phyloP scores from a whole-genome alignment of 225 moss, liverwort and hornwort species.

The Polytrichum formosum region DNA sequence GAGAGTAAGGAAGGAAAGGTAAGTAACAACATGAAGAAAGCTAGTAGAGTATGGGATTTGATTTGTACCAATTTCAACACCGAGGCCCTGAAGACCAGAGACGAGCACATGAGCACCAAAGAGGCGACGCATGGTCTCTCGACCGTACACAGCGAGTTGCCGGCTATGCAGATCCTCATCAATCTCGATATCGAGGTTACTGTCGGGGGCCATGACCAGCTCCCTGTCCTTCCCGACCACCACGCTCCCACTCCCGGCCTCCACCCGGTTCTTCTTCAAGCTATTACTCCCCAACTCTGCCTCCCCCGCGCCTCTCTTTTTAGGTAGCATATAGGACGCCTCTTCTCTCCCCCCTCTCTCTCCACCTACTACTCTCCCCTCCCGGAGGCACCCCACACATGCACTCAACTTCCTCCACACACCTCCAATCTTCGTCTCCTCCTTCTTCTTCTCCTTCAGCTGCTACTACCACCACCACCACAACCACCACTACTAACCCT shows the following conservation, averaged over 20 bases:
- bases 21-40: background rate
- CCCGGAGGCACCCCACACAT: slow-evolving; percentile 3
- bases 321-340: slow-evolving; percentile 94
- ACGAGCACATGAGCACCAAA: slow-evolving; percentile 89
- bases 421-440: too few species aligned
- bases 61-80: slow-evolving; percentile 59
- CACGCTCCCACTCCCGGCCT: slow-evolving; percentile 45
- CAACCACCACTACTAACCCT: too few species aligned
- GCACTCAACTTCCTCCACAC: background rate
- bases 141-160: slow-evolving; percentile 96
- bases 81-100: slow-evolving; percentile 79
- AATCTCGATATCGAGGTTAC: slow-evolving; percentile 77
- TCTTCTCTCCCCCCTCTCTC: slow-evolving; percentile 8
- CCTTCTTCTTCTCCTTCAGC: too few species aligned
- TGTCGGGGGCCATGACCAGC: slow-evolving; percentile 73
- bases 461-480: too few species aligned
- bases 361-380: background rate
- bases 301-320: slow-evolving; percentile 97
- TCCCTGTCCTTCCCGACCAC: slow-evolving; percentile 62
- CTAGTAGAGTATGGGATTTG: background rate
- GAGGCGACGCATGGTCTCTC: slow-evolving; percentile 97
- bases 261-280: slow-evolving; percentile 56
- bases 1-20: background rate
- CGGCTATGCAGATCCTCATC: slow-evolving; percentile 99
- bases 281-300: slow-evolving; percentile 70